Conservation (phyloP, 495 filamentous ascomycete genomes). For the Podospora bellae-mahoneyi region DNA sequence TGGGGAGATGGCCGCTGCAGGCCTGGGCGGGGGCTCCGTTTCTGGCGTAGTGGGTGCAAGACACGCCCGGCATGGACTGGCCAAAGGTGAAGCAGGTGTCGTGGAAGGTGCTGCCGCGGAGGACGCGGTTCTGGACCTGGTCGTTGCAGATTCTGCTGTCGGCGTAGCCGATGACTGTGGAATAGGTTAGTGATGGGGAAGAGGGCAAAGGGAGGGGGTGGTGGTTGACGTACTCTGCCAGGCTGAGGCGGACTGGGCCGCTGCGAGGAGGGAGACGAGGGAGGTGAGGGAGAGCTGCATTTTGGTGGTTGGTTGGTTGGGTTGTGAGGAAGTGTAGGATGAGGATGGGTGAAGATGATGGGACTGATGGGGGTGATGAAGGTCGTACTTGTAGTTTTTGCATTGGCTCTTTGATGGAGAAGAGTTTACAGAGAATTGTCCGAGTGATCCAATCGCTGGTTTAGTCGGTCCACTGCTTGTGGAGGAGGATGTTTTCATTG, state of each 20-base stretch:
- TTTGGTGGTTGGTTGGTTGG: background rate
- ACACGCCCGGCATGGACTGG: background rate
- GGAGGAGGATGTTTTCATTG: too few species aligned
- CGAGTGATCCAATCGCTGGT: background rate
- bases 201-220: background rate
- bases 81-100: background rate
- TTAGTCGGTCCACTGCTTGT: background rate
- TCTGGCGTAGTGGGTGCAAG: background rate
- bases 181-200: background rate
- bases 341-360: background rate
- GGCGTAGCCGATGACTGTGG: background rate
- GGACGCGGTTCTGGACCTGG: background rate
- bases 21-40: background rate
- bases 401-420: background rate
- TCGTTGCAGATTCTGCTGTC: background rate
- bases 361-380: background rate
- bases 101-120: background rate
- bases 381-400: background rate
- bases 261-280: background rate
- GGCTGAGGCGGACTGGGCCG: background rate
- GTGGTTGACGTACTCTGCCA: background rate
- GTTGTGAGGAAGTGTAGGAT: background rate
- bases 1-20: background rate
- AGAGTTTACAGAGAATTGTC: background rate
- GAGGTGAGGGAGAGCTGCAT: background rate